phyloP scores from a whole-genome alignment of 257 asterid genomes.

The Fraxinus anomala region DNA sequence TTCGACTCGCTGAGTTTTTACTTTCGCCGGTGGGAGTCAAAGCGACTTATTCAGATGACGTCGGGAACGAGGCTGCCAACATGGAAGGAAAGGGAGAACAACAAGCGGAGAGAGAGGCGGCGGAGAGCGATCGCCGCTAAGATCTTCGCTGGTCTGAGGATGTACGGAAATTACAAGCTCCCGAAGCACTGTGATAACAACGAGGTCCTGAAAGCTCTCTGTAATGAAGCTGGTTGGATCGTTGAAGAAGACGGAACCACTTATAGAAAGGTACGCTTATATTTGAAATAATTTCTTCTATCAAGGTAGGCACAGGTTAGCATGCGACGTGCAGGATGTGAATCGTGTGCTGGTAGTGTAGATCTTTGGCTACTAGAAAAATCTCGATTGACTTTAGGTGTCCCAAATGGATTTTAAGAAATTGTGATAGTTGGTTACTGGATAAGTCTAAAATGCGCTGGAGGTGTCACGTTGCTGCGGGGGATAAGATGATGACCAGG shows the following conservation, averaged over 20 bases:
- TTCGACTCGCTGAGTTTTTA: slow-evolving; percentile 13
- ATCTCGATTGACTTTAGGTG: neutral
- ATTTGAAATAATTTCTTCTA: neutral
- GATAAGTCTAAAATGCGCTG: slow-evolving; percentile 38
- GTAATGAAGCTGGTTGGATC: slow-evolving; percentile 95
- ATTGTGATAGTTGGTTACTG: neutral
- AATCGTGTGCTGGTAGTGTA: neutral
- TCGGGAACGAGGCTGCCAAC: slow-evolving; percentile 89
- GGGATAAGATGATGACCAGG: slow-evolving; percentile 28
- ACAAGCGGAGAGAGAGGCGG: slow-evolving; percentile 93
- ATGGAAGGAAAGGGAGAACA: slow-evolving; percentile 97
- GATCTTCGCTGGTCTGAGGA: slow-evolving; percentile 87
- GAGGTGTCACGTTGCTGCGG: slow-evolving; percentile 30
- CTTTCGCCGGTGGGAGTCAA: slow-evolving; percentile 9
- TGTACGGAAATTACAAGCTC: slow-evolving; percentile 87
- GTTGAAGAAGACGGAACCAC: slow-evolving; percentile 94
- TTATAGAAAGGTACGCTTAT: slow-evolving; percentile 64
- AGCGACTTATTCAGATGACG: slow-evolving; percentile 52
- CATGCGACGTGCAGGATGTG: neutral
- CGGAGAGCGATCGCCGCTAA: slow-evolving; percentile 95
- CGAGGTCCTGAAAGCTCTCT: slow-evolving; percentile 90
- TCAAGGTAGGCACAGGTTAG: slow-evolving; percentile 12
- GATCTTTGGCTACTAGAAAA: slow-evolving; percentile 25
- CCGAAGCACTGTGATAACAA: slow-evolving; percentile 97
- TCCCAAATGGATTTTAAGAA: slow-evolving; percentile 10